Percentiles rank a stretch among this genome's conserved stretches.
Evolutionary conservation across 805 yeast species (phyloP).

Genomic region (Yarrowia bubula): DNA sequence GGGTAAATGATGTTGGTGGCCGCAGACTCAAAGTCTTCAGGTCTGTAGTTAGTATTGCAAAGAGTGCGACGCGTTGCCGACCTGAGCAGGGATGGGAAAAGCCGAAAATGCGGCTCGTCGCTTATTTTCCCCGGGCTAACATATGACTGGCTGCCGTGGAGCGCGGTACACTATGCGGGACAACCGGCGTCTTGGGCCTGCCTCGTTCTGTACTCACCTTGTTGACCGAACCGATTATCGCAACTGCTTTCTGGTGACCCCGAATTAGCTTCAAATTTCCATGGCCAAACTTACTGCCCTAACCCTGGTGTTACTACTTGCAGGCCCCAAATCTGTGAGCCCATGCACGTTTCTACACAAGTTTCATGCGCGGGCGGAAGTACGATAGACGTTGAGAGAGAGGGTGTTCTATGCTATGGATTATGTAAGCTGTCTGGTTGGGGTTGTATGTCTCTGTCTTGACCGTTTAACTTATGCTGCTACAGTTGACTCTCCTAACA

Average conservation of each 20-base stretch:
- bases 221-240: constrained; percentile 26
- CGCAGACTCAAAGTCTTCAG: constrained; percentile 25
- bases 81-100: too few relatives aligned
- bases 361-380: constrained; percentile 21
- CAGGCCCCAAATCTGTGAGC: constrained; percentile 20
- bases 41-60: constrained; percentile 9
- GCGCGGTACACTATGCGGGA: not conserved
- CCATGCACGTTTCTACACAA: constrained; percentile 24
- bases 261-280: constrained; percentile 27
- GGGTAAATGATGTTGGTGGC: constrained; percentile 15
- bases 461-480: too few relatives aligned
- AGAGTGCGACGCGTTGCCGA: not conserved
- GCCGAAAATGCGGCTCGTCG: too few relatives aligned
- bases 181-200: not conserved
- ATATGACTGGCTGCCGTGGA: not conserved
- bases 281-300: constrained; percentile 12
- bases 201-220: constrained; percentile 24
- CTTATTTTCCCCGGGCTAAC: not conserved
- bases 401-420: not conserved
- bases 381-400: not conserved
- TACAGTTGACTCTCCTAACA: too few relatives aligned
- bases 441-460: not conserved
- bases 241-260: constrained; percentile 25
- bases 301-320: constrained; percentile 2
- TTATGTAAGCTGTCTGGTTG: too few relatives aligned